Conservation (phyloP, 169 alveolate species). For the Eimeria mitis region DNA sequence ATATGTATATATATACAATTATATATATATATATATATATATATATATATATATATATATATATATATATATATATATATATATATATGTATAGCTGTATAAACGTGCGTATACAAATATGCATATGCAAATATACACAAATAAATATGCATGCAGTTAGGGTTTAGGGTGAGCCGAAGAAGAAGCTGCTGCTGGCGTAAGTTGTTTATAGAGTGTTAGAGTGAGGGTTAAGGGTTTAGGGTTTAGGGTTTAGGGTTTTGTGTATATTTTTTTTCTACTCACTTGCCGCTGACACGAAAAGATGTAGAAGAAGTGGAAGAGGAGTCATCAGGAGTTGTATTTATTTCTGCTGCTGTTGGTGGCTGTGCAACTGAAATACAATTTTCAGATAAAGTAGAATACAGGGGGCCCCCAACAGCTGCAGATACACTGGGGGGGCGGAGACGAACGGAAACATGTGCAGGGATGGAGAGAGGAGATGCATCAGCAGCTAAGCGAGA, state of each 20-base stretch:
- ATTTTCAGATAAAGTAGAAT: neutral
- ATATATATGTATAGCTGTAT: neutral
- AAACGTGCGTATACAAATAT: neutral
- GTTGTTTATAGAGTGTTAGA: neutral
- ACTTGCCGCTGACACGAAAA: conserved; percentile 14
- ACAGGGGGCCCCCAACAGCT: neutral
- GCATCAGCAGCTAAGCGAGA: neutral
- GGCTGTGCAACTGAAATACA: neutral
- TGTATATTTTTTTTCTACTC: neutral
- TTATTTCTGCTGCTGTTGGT: neutral
- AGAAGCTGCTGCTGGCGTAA: neutral
- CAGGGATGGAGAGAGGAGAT: neutral
- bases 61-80: neutral
- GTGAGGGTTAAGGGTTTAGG: neutral
- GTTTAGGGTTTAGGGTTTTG: neutral
- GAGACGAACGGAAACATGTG: neutral
- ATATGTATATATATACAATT: neutral
- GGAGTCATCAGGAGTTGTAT: neutral
- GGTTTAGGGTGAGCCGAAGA: neutral
- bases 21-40: neutral
- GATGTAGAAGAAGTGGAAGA: neutral
- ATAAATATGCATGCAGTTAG: neutral
- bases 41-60: neutral
- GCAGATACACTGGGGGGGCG: conserved; percentile 15
- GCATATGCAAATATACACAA: neutral